Evolutionary conservation across 441 rosid genomes (phyloP).

Genomic region (Arabidopsis lyrata): DNA sequence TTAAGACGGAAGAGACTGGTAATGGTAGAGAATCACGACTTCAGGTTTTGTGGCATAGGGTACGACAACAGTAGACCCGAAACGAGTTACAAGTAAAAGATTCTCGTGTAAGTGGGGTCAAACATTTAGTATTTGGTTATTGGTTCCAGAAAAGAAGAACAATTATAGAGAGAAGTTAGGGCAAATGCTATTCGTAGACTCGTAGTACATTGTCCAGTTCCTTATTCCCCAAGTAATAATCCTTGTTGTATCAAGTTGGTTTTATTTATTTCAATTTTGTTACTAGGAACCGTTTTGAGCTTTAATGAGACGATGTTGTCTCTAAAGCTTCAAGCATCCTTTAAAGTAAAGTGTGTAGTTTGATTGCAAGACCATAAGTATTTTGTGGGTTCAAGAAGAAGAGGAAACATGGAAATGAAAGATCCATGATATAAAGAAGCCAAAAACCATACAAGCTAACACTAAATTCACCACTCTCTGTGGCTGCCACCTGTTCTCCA

Average conservation of each 20-base stretch:
- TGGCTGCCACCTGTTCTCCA: conserved; percentile 58
- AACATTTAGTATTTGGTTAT: no score
- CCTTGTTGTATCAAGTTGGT: conserved; percentile 21
- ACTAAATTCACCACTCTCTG: conserved; percentile 71
- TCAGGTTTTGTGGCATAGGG: no score
- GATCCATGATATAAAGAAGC: conserved; percentile 75
- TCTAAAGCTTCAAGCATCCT: background rate
- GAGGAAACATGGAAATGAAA: conserved; percentile 61
- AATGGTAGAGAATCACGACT: no score
- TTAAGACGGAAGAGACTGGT: no score
- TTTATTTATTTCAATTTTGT: conserved; percentile 13
- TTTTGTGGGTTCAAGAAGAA: conserved; percentile 28
- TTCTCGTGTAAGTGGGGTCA: no score
- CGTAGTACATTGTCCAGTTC: conserved; percentile 25
- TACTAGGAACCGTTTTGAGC: conserved; percentile 8
- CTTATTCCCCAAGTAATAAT: conserved; percentile 35
- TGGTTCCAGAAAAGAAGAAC: background rate
- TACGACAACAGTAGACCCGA: no score
- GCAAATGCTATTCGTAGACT: conserved; percentile 15
- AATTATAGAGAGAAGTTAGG: background rate
- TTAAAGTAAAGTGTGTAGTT: background rate
- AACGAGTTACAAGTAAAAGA: no score
- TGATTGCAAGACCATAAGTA: background rate
- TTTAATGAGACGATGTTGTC: conserved; percentile 13
- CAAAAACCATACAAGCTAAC: conserved; percentile 80